Conservation (phyloP, 768 basidiomycete species). For the Terana coerulea region DNA sequence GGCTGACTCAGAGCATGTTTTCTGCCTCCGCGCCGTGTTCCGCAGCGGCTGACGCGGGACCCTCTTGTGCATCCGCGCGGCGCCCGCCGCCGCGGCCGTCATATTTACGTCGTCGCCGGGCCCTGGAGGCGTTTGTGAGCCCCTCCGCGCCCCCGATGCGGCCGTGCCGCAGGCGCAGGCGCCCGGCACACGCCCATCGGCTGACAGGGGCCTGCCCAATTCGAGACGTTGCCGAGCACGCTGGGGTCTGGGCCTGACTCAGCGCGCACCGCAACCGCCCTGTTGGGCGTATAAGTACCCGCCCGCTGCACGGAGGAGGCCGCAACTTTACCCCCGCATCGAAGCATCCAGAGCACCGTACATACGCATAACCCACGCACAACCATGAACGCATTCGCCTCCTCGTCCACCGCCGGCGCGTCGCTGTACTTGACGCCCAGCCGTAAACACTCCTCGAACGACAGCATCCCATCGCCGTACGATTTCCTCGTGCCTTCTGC, state of each 20-base stretch:
- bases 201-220: not conserved
- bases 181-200: not conserved
- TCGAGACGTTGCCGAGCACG: not conserved
- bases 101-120: constrained; percentile 1
- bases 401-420: constrained; percentile 3
- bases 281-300: not conserved
- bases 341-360: too few species aligned
- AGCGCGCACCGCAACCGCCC: not conserved
- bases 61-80: too few species aligned
- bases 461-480: not conserved
- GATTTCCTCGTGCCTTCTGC: not conserved
- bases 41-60: too few species aligned
- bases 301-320: not conserved
- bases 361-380: too few species aligned
- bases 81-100: not conserved
- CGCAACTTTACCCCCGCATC: not conserved
- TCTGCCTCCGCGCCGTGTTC: too few species aligned
- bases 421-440: not conserved
- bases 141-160: not conserved
- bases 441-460: not conserved
- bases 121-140: not conserved
- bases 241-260: constrained; percentile 2
- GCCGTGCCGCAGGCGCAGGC: not conserved
- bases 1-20: too few species aligned
- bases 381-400: constrained; percentile 13